Evolutionary conservation across 768 basidiomycete genomes (phyloP), one percentile per base, ranked within the genome.

Genomic region (Collybia sordida): DNA sequence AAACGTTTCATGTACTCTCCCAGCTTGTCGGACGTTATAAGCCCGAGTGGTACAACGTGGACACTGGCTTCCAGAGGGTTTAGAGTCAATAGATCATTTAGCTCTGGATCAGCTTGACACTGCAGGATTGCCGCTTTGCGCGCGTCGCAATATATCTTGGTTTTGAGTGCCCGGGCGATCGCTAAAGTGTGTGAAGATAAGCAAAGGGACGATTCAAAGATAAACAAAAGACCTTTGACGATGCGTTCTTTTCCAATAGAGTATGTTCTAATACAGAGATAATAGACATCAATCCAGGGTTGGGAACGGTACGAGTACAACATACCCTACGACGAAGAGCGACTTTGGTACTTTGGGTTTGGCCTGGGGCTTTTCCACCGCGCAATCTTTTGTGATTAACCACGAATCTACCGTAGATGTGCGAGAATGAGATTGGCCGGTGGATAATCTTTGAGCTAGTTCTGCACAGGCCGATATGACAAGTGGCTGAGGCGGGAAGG

Each of bases 171-270:
- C 51, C 83, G 77, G 0, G 97, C 97, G 21, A 98, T 84, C 1
- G 90, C 96, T 93, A 23, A 56, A 11, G 6, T 37, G 22, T 24
- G 11, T 27, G 49, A 17, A 42, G 22, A 51, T 17, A 47, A 42
- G 21, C 12, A 3, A 45, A 25, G 19, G 45, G 31, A 14, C n/a
- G 50, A 35, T 23, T 34, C 21, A 6, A 28, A 52, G 39, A 25
- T 31, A 43, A 22, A 9, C 21, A 23, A 44, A 58, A 25, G 49
- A 91, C 93, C 93, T 80, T 98, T 97, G 35, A 97, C 94, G 35
- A 98, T 89, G 19, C 97, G 85, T 66, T 99, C 97, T 66, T 99
- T 99, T 35, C 97, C 97, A 42, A 98, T 93, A 0, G 92, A 92
- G 68, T 99, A 99, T 0, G 97, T 98, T 8, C 93, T 93, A 52